Percentiles rank a stretch among this genome's conserved stretches.
These are phyloP conservation scores for Boletus subcaerulescens DNA, from an alignment of 768 basidiomycete species.

Conservation along the genomic window DNA sequence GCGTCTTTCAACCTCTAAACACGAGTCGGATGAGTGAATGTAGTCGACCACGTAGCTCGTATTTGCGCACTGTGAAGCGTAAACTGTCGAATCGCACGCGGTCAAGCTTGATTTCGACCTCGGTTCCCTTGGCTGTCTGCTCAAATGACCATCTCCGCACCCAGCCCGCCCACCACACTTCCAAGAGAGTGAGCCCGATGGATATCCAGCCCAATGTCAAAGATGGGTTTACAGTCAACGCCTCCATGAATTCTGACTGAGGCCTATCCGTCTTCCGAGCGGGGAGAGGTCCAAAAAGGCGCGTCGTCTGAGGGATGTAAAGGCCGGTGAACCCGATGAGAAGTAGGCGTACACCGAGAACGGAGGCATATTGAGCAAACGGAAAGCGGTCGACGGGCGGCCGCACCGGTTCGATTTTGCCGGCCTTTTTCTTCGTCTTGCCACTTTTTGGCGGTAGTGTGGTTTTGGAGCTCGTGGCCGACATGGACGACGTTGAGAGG, in stretches of 20 bases:
- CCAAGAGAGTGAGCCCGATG: slow-evolving; percentile 50
- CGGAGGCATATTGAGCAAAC: slow-evolving; percentile 58
- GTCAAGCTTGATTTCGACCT: slow-evolving; percentile 43
- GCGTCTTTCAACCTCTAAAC: slow-evolving; percentile 51
- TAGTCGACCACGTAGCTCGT: not conserved
- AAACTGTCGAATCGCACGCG: slow-evolving; percentile 37
- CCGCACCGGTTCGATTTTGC: not conserved
- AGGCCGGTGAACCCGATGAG: slow-evolving; percentile 65
- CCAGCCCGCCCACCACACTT: slow-evolving; percentile 73
- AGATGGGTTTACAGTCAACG: slow-evolving; percentile 59
- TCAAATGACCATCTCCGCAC: slow-evolving; percentile 57
- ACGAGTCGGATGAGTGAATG: slow-evolving; percentile 1
- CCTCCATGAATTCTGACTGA: slow-evolving; percentile 66
- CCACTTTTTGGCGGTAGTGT: not conserved
- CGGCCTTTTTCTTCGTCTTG: slow-evolving; percentile 2
- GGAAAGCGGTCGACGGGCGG: slow-evolving; percentile 36
- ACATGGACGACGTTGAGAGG: not conserved
- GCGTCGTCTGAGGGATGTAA: slow-evolving; percentile 64
- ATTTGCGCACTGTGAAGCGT: slow-evolving; percentile 39
- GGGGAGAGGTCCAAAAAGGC: slow-evolving; percentile 39
- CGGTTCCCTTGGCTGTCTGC: slow-evolving; percentile 37
- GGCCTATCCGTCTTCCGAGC: slow-evolving; percentile 51
- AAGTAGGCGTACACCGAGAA: slow-evolving; percentile 64
- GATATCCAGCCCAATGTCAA: slow-evolving; percentile 57
- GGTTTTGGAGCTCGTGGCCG: not conserved